A percentile compares a stretch with the other conserved stretches of the same genome.
These are phyloP conservation scores for Colletotrichum australisinense DNA, from an alignment of 2,329 filamentous ascomycete genomes.

Conservation along the genomic window DNA sequence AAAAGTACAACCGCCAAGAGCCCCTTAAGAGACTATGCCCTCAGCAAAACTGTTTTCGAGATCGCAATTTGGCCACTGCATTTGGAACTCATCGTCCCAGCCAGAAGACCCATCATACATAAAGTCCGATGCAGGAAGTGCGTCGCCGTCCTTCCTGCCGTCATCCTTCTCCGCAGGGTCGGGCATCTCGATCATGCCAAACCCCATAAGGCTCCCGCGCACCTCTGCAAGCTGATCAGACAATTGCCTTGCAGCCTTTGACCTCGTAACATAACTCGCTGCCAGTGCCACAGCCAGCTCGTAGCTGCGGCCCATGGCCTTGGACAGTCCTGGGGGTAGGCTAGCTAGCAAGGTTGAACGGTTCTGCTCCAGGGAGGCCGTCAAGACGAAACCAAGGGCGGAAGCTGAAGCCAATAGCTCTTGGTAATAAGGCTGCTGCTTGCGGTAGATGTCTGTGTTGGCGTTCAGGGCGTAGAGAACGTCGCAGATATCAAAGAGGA, in stretches of 20 bases:
- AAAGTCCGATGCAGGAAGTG: background rate
- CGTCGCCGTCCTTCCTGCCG: background rate
- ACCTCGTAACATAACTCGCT: background rate
- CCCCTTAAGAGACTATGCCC: background rate
- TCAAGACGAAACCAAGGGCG: background rate
- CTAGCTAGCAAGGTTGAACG: background rate
- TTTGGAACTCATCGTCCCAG: background rate
- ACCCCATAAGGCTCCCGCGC: background rate
- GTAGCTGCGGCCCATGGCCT: background rate
- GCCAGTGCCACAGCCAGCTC: background rate
- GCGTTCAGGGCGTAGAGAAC: background rate
- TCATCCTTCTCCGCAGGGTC: background rate
- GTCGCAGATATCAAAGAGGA: slow-evolving; percentile 1
- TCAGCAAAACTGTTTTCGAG: background rate
- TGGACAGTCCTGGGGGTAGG: background rate
- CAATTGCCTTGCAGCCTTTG: background rate
- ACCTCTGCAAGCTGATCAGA: background rate
- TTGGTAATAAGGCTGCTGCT: slow-evolving; percentile 9
- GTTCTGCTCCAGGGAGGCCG: background rate
- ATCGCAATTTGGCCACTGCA: background rate
- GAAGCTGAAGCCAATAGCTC: background rate
- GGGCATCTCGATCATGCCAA: background rate
- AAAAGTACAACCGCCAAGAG: background rate
- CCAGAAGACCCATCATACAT: background rate
- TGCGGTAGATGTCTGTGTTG: slow-evolving; percentile 10